Base-by-base conservation (phyloP, 179 eudicot species). In the Heliamphora pulchella region DNA sequence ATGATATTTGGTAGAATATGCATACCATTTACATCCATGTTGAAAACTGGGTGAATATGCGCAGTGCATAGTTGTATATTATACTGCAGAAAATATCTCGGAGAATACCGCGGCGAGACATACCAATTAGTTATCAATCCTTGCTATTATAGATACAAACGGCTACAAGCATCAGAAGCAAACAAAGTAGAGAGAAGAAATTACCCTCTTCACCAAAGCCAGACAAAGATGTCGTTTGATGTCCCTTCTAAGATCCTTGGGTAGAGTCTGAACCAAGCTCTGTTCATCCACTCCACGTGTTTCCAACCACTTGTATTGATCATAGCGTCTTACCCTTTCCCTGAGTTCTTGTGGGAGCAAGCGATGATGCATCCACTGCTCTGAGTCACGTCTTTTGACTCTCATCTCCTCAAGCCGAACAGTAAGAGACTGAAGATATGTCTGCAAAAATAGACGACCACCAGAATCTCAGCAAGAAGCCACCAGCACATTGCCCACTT, bases 361-460 rank as follows among this genome's bases (percentile, higher is more conserved):
- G 59, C 99, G 94, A 50, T 96, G 99, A 57, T 94, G 84, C 99
- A 96, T 94, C 99, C 99, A 96, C 84, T 96, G 98, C 83, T 96
- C 98, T 47, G 93, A 88, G 84, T 96, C 99, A 82, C 94, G 89
- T 73, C 92, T 89, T 82, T 92, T 94, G 78, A 96, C 93, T 77
- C 98, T 89, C 98, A 92, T 92, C 86, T 96, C 98, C 86, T 96
- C 99, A 58, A 96, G 83, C 78, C 99, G 90, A 69, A 89, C 80
- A 0, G 99, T 92, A 17, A 92, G 89, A 2, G 98, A 96, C 87
- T 96, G 99, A 87, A 94, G 82, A 84, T 90, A 94, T 18, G 99
- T 94, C 98, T 96, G 90, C 80, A 74, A 80, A 39, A 88, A 55
- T 15, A 65, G 68, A 44, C 80, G 47, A 80, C 72, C 51, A 61